A percentile compares a stretch with the other conserved stretches of the same genome.
Conservation (phyloP, 306 rosid genomes). For the Luffa acutangula region DNA sequence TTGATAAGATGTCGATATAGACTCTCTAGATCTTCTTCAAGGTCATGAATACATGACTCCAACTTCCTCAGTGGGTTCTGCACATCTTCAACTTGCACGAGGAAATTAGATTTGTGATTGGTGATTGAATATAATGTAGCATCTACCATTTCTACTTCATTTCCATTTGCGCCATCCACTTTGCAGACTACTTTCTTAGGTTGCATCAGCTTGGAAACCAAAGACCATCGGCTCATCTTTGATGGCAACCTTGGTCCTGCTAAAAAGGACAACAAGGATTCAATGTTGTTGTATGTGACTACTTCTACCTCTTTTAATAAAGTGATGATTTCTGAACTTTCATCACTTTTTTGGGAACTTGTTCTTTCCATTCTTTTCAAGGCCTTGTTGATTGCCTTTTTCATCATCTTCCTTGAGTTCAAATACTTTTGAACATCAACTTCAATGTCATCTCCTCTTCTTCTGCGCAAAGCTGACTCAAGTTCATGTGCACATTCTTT, state of each 20-base stretch:
- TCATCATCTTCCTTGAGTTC: conserved; percentile 11
- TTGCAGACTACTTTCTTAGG: conserved; percentile 12
- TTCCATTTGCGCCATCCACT: neutral
- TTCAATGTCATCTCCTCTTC: conserved; percentile 8
- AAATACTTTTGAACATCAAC: conserved; percentile 9
- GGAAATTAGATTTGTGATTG: neutral
- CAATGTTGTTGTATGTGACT: neutral
- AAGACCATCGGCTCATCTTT: conserved; percentile 14
- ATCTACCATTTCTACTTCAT: conserved; percentile 18
- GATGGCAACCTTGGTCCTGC: conserved; percentile 7
- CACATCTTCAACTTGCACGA: neutral
- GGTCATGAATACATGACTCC: conserved; percentile 7
- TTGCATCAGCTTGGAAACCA: conserved; percentile 14
- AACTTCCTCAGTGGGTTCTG: neutral
- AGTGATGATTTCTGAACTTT: neutral
- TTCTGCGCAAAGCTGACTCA: conserved; percentile 4
- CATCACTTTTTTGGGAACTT: neutral
- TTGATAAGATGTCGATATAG: conserved; percentile 20
- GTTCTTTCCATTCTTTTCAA: conserved; percentile 8
- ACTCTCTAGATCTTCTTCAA: conserved; percentile 11
- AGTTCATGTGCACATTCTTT: conserved; percentile 18
- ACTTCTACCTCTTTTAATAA: conserved; percentile 6
- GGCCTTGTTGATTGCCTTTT: conserved; percentile 17
- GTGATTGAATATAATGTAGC: conserved; percentile 1
- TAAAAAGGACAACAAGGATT: conserved; percentile 8